phyloP scores from a whole-genome alignment of 2,329 filamentous ascomycete genomes.

The Trichoderma atrobrunneum region DNA sequence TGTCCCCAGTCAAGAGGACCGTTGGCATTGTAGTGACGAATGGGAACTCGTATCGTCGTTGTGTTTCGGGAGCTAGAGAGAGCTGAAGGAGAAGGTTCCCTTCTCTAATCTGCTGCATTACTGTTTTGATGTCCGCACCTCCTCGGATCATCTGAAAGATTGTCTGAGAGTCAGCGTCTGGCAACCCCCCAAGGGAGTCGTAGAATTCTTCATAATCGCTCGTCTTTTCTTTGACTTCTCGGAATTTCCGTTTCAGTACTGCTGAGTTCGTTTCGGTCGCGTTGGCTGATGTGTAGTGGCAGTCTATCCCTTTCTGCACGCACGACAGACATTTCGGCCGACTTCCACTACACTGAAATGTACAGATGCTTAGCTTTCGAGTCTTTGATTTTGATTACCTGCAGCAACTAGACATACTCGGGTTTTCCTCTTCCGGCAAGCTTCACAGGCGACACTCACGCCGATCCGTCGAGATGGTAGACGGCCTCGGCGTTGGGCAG shows the following conservation, averaged over 20 bases:
- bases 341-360: background rate
- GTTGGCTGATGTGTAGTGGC: background rate
- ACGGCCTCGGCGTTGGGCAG: background rate
- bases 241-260: background rate
- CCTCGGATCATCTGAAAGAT: background rate
- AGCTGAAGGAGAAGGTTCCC: conserved; percentile 37
- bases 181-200: background rate
- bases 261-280: background rate
- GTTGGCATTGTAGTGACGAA: conserved; percentile 30
- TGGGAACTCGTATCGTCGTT: conserved; percentile 36
- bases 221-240: background rate
- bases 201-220: background rate
- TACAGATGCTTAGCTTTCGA: background rate
- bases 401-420: background rate
- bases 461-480: background rate
- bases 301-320: background rate
- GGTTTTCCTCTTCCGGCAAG: background rate
- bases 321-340: conserved; percentile 4
- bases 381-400: background rate
- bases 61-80: conserved; percentile 32
- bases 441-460: background rate
- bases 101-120: conserved; percentile 33
- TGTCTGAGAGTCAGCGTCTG: background rate
- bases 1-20: conserved; percentile 23
- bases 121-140: conserved; percentile 26